Base-by-base conservation (phyloP, 305 asterid species). In the Petunia hybrid region DNA sequence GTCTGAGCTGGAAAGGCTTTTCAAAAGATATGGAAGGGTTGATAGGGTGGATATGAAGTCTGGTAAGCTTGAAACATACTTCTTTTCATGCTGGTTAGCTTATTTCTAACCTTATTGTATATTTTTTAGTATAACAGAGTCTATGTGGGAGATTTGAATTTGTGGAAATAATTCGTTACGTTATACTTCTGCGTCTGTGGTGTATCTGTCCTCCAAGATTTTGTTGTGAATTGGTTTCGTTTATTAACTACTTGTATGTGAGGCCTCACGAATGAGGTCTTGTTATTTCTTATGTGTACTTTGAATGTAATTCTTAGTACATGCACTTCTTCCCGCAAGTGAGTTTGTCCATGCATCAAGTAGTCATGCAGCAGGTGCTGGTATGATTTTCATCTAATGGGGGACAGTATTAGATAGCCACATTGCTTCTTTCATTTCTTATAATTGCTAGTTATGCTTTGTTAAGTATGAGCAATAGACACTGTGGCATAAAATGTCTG, bases 21-120 rank as follows among this genome's bases (percentile, higher is more conserved):
- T 93, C 91, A 89, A 85, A 84, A 90, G 90, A 89, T 93, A 91
- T 66, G 97, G 97, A 77, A 90, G 87, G 82, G 95, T 93, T 81
- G 95, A 91, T 83, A 88, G 92, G 84, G 94, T 93, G 79, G 97
- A 93, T 84, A 89, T 93, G 97, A 93, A 91, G 85, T 89, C 97
- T 82, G 97, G 97, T 93, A 86, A 88, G 90, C 86, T 80, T 81
- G 43, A 46, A 57, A 35, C 76, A 39, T 35, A 62, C 81, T 22
- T 31, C 42, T 61, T 42, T 61, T 14, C 4, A 9, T 73, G 46
- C 78, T 16, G 35, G 62, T 35, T 48, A 9, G 36, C 78, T 73
- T 51, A 48, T 48, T 42, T 68, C 51, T 51, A 73, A 35, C 62
- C 62, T 71, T 71, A 7, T 71, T 45, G 5, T 69, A 13, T 45